Percentiles rank a stretch among this genome's conserved stretches.
These are phyloP conservation scores for Quercus alba DNA, from an alignment of 306 rosid genomes.

Conservation along the genomic window DNA sequence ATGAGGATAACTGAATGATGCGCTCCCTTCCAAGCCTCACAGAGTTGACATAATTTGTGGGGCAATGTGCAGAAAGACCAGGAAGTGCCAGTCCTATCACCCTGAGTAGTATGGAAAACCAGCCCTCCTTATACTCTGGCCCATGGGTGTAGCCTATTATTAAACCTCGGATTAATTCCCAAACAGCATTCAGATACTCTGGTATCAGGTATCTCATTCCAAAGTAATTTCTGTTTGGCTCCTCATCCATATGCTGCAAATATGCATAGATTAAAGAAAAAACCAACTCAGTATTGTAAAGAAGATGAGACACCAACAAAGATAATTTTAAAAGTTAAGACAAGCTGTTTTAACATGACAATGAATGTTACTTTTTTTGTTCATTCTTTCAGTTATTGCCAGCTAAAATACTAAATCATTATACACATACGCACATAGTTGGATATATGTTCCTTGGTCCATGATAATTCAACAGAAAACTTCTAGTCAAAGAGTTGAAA, in stretches of 20 bases:
- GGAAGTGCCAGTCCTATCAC: slow-evolving; percentile 60
- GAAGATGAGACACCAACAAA: slow-evolving; percentile 6
- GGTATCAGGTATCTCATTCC: slow-evolving; percentile 40
- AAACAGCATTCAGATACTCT: slow-evolving; percentile 53
- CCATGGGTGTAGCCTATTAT: slow-evolving; percentile 56
- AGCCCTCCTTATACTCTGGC: slow-evolving; percentile 59
- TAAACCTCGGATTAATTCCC: slow-evolving; percentile 69
- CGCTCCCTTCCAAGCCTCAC: slow-evolving; percentile 54
- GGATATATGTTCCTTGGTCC: neutral
- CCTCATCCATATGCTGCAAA: slow-evolving; percentile 53
- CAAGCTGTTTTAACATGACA: too few species aligned
- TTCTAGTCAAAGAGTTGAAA: neutral
- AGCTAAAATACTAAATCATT: neutral
- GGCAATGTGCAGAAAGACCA: slow-evolving; percentile 63
- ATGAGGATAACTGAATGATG: slow-evolving; percentile 33
- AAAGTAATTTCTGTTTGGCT: slow-evolving; percentile 66
- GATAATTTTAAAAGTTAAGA: too few species aligned
- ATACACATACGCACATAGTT: neutral
- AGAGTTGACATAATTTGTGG: slow-evolving; percentile 56
- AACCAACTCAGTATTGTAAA: slow-evolving; percentile 10
- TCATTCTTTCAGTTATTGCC: neutral
- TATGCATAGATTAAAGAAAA: slow-evolving; percentile 14
- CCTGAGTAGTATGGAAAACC: slow-evolving; percentile 50
- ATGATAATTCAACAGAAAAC: neutral
- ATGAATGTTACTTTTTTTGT: too few species aligned